phyloP scores from a whole-genome alignment of 768 basidiomycete genomes.

The Coprinellus aureogranulatus region DNA sequence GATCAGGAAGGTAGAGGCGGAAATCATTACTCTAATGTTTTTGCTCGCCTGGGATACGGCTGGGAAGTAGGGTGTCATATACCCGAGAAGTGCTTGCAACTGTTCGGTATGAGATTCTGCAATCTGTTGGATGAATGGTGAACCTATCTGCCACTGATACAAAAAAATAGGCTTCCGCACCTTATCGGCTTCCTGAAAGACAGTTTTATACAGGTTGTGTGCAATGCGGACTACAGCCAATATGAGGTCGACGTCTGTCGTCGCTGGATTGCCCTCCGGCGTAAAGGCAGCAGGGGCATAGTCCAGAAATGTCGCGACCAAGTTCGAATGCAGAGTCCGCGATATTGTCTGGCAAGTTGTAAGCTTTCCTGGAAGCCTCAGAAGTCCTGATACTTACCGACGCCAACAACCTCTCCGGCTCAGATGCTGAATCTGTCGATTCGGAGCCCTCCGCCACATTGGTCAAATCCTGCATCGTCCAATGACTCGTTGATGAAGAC shows the following conservation, averaged over 20 bases:
- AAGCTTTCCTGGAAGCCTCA: background rate
- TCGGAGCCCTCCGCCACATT: conserved; percentile 1
- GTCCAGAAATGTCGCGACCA: conserved; percentile 85
- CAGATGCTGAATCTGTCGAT: background rate
- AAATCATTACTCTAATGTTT: conserved; percentile 58
- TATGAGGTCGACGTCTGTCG: conserved; percentile 60
- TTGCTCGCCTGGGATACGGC: conserved; percentile 49
- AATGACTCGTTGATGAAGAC: background rate
- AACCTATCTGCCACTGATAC: background rate
- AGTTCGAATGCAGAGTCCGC: conserved; percentile 69
- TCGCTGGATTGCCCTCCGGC: conserved; percentile 55
- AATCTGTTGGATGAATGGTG: conserved; percentile 16
- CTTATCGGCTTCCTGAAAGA: conserved; percentile 43
- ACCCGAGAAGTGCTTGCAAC: conserved; percentile 58
- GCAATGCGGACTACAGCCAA: conserved; percentile 56
- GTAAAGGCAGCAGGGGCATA: conserved; percentile 80
- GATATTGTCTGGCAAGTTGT: conserved; percentile 55
- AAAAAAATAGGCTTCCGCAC: conserved; percentile 27
- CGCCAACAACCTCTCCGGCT: background rate
- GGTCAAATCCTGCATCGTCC: conserved; percentile 15
- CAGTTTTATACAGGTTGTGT: conserved; percentile 55
- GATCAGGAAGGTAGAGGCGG: background rate
- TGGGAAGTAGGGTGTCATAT: conserved; percentile 85
- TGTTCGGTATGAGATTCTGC: conserved; percentile 37
- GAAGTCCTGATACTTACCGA: background rate